A percentile compares a stretch with the other conserved stretches of the same genome.
Evolutionary conservation across 257 asterid genomes (phyloP).

Genomic region (Petunia secreta): DNA sequence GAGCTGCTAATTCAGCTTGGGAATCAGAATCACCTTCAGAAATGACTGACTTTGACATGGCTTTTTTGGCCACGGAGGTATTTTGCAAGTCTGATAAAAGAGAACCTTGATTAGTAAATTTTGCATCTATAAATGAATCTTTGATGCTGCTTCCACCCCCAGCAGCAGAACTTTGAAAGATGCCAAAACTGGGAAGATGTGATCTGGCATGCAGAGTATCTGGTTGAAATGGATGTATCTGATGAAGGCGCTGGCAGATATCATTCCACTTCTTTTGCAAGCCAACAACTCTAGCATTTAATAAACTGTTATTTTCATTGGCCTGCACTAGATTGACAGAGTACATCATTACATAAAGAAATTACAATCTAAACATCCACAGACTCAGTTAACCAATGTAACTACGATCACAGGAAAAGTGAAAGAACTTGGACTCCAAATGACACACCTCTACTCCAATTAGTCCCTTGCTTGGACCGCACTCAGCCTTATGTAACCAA

Average conservation of each 20-base stretch:
- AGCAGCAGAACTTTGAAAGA: conserved; percentile 34
- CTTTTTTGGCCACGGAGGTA: conserved; percentile 32
- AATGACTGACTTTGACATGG: conserved; percentile 34
- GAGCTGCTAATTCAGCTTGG: conserved; percentile 42
- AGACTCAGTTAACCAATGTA: conserved; percentile 16
- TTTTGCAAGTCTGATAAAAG: conserved; percentile 40
- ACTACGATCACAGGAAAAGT: conserved; percentile 21
- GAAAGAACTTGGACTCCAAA: conserved; percentile 36
- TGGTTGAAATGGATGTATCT: conserved; percentile 41
- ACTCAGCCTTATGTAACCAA: conserved; percentile 65
- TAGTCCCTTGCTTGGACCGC: conserved; percentile 55
- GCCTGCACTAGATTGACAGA: conserved; percentile 90
- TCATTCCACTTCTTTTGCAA: conserved; percentile 82
- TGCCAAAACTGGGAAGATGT: conserved; percentile 37
- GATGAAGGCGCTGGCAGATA: conserved; percentile 80
- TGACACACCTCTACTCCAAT: conserved; percentile 63
- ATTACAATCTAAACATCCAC: not conserved
- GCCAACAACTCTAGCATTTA: conserved; percentile 59
- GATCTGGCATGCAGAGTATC: conserved; percentile 42
- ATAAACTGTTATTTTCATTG: conserved; percentile 55
- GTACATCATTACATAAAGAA: conserved; percentile 45
- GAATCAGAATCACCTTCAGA: conserved; percentile 32
- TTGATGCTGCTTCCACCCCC: conserved; percentile 36
- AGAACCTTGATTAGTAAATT: conserved; percentile 36
- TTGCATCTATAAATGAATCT: conserved; percentile 38